Evolutionary conservation across 2,329 filamentous ascomycete species (phyloP).

Genomic region (Colletotrichum chrysophilum): DNA sequence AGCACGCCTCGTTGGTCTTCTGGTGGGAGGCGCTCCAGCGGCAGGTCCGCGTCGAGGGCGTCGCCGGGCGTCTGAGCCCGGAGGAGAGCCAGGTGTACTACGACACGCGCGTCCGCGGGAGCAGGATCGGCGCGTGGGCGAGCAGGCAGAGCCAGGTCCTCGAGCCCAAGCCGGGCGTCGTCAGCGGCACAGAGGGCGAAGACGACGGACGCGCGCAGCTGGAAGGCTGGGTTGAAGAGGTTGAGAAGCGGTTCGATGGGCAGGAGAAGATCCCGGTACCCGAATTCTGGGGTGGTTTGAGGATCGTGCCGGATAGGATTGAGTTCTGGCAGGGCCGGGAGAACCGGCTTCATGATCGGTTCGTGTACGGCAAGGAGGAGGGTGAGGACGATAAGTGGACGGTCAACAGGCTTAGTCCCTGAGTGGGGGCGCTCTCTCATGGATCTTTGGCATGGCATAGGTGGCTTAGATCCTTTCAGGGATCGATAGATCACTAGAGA

Average conservation of each 20-base stretch:
- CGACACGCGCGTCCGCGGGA: constrained; percentile 76
- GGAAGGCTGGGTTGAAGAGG: constrained; percentile 78
- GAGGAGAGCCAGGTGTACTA: constrained; percentile 77
- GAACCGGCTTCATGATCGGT: constrained; percentile 91
- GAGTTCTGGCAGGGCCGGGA: constrained; percentile 97
- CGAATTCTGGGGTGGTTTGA: constrained; percentile 91
- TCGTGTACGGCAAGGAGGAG: constrained; percentile 75
- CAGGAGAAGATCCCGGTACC: constrained; percentile 85
- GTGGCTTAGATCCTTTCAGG: not conserved
- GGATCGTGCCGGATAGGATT: constrained; percentile 82
- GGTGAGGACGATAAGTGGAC: constrained; percentile 60
- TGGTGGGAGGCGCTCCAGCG: constrained; percentile 88
- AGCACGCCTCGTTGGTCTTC: constrained; percentile 83
- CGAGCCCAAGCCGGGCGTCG: constrained; percentile 38
- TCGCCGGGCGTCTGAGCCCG: constrained; percentile 65
- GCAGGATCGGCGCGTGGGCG: constrained; percentile 90
- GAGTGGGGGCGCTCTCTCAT: not conserved
- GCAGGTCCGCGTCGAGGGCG: constrained; percentile 89
- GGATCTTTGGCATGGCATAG: not conserved
- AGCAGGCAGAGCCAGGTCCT: constrained; percentile 86
- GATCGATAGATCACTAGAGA: not conserved
- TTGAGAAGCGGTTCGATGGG: constrained; percentile 77
- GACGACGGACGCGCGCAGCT: constrained; percentile 77
- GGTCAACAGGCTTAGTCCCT: constrained; percentile 78
- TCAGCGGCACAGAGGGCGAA: constrained; percentile 34